Evolutionary conservation across 352 stramenopile genomes (phyloP).

Genomic region (Globisporangium cederbergense): DNA sequence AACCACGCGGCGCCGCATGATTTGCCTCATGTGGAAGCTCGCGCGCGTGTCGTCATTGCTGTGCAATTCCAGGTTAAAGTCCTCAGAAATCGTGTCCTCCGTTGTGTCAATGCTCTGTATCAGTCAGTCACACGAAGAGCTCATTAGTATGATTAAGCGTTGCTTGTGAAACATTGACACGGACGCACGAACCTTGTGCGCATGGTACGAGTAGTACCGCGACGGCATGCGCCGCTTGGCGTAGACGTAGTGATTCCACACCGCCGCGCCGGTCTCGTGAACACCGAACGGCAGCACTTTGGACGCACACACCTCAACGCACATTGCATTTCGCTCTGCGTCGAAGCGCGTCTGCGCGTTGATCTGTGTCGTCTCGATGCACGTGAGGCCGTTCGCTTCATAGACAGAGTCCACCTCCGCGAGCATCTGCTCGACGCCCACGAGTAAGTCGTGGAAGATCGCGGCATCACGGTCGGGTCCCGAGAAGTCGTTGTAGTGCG

Average conservation of each 20-base stretch:
- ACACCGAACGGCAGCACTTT: conserved; percentile 33
- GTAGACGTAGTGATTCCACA: conserved; percentile 36
- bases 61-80: conserved; percentile 26
- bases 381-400: conserved; percentile 18
- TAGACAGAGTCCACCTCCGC: conserved; percentile 26
- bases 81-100: conserved; percentile 3
- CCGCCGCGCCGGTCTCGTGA: conserved; percentile 24
- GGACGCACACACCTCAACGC: conserved; percentile 27
- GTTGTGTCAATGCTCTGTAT: conserved; percentile 5
- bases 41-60: conserved; percentile 26
- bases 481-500: neutral
- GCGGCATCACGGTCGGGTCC: neutral
- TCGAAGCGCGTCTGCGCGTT: conserved; percentile 25
- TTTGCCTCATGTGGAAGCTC: conserved; percentile 36
- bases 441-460: conserved; percentile 21
- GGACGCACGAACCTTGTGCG: conserved; percentile 10
- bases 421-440: conserved; percentile 21
- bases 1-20: conserved; percentile 21
- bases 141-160: too few species aligned
- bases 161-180: too few species aligned
- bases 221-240: conserved; percentile 25
- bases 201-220: conserved; percentile 32
- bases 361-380: conserved; percentile 23
- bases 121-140: too few species aligned
- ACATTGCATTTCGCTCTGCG: conserved; percentile 16